Base-by-base conservation (phyloP, 208 protist genomes). In the Trypanosoma rangeli region DNA sequence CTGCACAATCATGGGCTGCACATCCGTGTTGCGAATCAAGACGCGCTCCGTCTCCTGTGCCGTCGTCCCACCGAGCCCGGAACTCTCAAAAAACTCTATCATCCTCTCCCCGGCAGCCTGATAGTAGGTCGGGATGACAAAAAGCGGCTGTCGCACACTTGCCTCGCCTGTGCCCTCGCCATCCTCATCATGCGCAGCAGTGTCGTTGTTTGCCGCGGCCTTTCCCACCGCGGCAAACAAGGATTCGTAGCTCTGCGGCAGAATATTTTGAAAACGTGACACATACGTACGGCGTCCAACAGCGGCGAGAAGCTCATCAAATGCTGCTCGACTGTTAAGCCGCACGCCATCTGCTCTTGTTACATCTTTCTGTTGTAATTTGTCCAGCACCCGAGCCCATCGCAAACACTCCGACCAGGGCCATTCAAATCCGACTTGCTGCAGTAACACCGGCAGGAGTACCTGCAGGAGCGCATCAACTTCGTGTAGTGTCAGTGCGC, bases 341-440 rank as follows among this genome's bases (percentile, higher is more conserved):
- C 79, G 74, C 29, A 94, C 79, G 1, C 49, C 60, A 29, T 63
- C 18, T n/a, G 9, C 8, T 55, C 37, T 57, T 39, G 24, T n/a
- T 24, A 49, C 53, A 31, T 64, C 48, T 48, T 56, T 13, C 42
- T 65, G 61, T 62, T 78, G 79, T 46, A 73, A 59, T 56, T 84
- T 84, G 56, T 92, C 86, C 13, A 95, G 74, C 31, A 49, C 46
- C 16, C 73, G 69, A 3, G 75, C 58, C 29, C 84, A 76, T 13
- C 86, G 85, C 22, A 92, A 63, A 53, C 84, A 75, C 49, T 83
- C 76, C 0, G 90, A 95, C 87, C 90, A 95, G 44, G 82, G 65
- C 90, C 90, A 95, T 68, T 95, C 90, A 57, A 85, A 78, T 4
- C 90, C 90, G 0, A 92, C 56, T 56, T 91, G 84, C 79, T 92